phyloP scores from a whole-genome alignment of 2,329 filamentous ascomycete species.

The Pyrenochaeta sp. region DNA sequence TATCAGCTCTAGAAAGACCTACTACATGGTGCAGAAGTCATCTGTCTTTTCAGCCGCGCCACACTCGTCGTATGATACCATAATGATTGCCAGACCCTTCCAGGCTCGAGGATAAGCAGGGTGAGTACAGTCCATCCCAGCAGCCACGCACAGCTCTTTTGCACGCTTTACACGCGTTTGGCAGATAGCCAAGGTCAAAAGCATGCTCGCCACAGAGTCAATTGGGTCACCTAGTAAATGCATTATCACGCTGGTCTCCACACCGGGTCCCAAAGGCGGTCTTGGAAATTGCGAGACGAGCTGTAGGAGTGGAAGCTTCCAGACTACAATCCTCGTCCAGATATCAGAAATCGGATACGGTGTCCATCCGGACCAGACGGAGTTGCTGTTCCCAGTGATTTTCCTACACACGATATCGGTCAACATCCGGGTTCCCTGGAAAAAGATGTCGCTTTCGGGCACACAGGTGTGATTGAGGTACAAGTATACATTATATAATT shows the following conservation, averaged over 20 bases:
- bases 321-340: slow-evolving; percentile 27
- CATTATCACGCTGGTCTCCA: slow-evolving; percentile 19
- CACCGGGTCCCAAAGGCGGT: slow-evolving; percentile 22
- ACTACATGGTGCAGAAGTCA: slow-evolving; percentile 18
- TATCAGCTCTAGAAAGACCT: background rate
- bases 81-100: slow-evolving; percentile 28
- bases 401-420: slow-evolving; percentile 17
- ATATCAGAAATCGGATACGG: slow-evolving; percentile 23
- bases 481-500: slow-evolving; percentile 15
- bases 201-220: slow-evolving; percentile 25
- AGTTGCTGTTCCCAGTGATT: slow-evolving; percentile 17
- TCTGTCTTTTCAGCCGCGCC: slow-evolving; percentile 15
- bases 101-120: slow-evolving; percentile 19
- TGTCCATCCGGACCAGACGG: slow-evolving; percentile 26
- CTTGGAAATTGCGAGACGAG: slow-evolving; percentile 24
- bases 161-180: slow-evolving; percentile 13
- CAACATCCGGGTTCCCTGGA: slow-evolving; percentile 18
- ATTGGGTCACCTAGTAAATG: slow-evolving; percentile 31
- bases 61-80: slow-evolving; percentile 32
- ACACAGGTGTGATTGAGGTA: slow-evolving; percentile 22
- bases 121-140: slow-evolving; percentile 1
- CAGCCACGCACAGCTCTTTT: slow-evolving; percentile 12
- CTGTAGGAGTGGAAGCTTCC: slow-evolving; percentile 29
- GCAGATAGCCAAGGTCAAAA: slow-evolving; percentile 24
- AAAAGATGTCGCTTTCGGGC: slow-evolving; percentile 24